Evolutionary conservation across 805 yeast genomes (phyloP).

Genomic region (Wickerhamiella slavikovae): DNA sequence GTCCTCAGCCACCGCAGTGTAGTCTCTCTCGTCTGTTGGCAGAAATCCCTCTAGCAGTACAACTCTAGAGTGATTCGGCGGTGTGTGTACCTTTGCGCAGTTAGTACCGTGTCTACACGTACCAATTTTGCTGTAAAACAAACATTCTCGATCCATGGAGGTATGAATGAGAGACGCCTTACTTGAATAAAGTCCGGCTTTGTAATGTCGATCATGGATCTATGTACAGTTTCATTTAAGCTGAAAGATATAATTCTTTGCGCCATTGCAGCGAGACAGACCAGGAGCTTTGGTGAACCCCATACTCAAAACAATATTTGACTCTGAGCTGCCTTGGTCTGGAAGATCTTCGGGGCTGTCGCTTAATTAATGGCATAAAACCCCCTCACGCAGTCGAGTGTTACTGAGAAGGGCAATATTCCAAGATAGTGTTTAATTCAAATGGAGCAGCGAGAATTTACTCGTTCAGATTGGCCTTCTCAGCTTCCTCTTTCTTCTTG

Average conservation of each 20-base stretch:
- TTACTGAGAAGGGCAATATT: no score
- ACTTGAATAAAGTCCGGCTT: no score
- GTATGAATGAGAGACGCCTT: no score
- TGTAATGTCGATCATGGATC: no score
- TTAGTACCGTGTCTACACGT: conserved; percentile 84
- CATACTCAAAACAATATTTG: no score
- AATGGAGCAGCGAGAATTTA: background rate
- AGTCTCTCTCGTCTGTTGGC: conserved; percentile 20
- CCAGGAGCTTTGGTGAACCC: background rate
- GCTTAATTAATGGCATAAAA: no score
- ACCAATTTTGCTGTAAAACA: conserved; percentile 67
- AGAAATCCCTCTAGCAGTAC: conserved; percentile 45
- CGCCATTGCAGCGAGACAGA: background rate
- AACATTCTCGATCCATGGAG: conserved; percentile 2
- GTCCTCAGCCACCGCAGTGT: conserved; percentile 50
- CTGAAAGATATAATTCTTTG: no score
- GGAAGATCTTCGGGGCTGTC: no score
- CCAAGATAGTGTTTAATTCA: no score
- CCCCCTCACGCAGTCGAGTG: no score
- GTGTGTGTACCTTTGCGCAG: conserved; percentile 48
- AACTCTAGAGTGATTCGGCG: conserved; percentile 45
- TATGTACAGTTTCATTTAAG: no score
- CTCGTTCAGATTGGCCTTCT: background rate
- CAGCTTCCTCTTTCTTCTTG: background rate
- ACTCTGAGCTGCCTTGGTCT: no score